A percentile compares a stretch with the other conserved stretches of the same genome.
Conservation (phyloP, 257 asterid genomes). For the Cynanchum wilfordii region DNA sequence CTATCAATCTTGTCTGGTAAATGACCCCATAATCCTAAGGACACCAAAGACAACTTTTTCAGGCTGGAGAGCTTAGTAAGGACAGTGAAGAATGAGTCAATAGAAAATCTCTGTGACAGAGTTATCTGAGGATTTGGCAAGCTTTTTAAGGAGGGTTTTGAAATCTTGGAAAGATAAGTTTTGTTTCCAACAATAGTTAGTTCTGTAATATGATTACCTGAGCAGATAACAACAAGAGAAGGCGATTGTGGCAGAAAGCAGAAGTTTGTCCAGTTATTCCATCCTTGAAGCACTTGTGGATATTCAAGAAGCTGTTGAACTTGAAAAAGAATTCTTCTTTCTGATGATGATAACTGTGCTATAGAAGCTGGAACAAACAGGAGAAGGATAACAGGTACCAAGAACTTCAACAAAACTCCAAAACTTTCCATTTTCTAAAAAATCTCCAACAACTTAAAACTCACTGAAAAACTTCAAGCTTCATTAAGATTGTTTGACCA, state of each 20-base stretch:
- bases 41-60: conserved; percentile 58
- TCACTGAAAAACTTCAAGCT: conserved; percentile 12
- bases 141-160: conserved; percentile 29
- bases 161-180: conserved; percentile 39
- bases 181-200: conserved; percentile 71
- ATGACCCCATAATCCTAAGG: conserved; percentile 81
- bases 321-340: conserved; percentile 59
- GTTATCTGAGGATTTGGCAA: conserved; percentile 34
- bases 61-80: conserved; percentile 65
- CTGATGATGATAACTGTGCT: conserved; percentile 52
- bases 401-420: conserved; percentile 19
- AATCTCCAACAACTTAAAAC: background rate
- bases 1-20: conserved; percentile 67
- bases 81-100: conserved; percentile 82
- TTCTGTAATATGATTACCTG: conserved; percentile 63
- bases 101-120: conserved; percentile 53
- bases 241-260: conserved; percentile 57
- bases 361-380: conserved; percentile 25
- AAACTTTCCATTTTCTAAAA: conserved; percentile 19
- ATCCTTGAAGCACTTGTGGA: conserved; percentile 60
- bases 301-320: conserved; percentile 64
- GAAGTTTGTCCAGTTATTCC: conserved; percentile 87
- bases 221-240: conserved; percentile 54
- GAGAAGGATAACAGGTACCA: conserved; percentile 25
- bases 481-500: background rate